phyloP scores from a whole-genome alignment of 805 yeast genomes.

The Candida taoyuanica region DNA sequence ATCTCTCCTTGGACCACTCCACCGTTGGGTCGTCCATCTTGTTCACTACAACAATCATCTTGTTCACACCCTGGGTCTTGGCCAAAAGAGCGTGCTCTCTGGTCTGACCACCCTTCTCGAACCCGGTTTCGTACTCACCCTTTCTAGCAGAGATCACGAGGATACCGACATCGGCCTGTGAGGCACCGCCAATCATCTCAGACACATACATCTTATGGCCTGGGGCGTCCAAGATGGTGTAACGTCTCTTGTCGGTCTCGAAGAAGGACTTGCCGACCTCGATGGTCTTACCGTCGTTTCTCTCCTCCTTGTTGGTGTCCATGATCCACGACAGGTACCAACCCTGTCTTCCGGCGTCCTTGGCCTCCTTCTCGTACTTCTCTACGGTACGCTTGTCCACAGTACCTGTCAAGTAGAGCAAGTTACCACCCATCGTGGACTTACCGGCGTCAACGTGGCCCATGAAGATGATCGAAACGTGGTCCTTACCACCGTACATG shows the following conservation, averaged over 20 bases:
- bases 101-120: constrained; percentile 98
- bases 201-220: constrained; percentile 99
- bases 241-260: constrained; percentile 96
- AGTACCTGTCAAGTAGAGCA: constrained; percentile 88
- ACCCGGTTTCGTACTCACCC: constrained; percentile 99
- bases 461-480: constrained; percentile 94
- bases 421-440: constrained; percentile 98
- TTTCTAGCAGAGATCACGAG: constrained; percentile 96
- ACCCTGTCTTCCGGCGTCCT: constrained; percentile 99
- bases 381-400: constrained; percentile 99
- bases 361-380: constrained; percentile 96
- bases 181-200: constrained; percentile 99
- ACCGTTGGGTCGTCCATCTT: constrained; percentile 99
- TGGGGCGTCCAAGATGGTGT: constrained; percentile 97
- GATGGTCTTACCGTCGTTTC: constrained; percentile 98
- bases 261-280: constrained; percentile 98
- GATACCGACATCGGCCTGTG: constrained; percentile 98
- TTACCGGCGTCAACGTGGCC: constrained; percentile 99
- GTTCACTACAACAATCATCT: constrained; percentile 87
- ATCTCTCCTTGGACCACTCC: constrained; percentile 91
- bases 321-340: constrained; percentile 99
- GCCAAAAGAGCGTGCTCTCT: constrained; percentile 97
- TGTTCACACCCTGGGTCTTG: constrained; percentile 97
- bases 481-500: constrained; percentile 96
- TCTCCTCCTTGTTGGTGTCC: constrained; percentile 99